phyloP scores from a whole-genome alignment of 202 grass and related monocot species.

The Bolboschoenoplectus hybrid region DNA sequence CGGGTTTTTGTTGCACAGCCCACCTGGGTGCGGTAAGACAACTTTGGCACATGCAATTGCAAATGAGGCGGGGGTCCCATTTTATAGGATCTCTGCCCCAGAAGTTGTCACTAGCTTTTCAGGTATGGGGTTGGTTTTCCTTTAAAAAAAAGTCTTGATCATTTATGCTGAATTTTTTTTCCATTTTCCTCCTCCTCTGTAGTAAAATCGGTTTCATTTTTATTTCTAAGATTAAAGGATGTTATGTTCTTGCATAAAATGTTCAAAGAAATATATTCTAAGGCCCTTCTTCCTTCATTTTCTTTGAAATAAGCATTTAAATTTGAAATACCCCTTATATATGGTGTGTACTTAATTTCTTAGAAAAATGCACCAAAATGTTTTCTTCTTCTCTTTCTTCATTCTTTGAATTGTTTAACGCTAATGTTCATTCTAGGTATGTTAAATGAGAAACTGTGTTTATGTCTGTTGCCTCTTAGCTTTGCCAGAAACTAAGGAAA shows the following conservation, averaged over 20 bases:
- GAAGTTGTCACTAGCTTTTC: constrained; percentile 45
- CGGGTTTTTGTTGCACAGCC: constrained; percentile 74
- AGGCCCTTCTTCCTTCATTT: too few species aligned
- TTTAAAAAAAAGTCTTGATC: not conserved
- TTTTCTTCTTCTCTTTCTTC: too few species aligned
- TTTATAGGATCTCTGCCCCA: constrained; percentile 70
- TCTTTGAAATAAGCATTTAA: too few species aligned
- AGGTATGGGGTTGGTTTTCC: not conserved
- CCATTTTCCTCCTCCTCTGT: too few species aligned
- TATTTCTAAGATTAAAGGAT: not conserved
- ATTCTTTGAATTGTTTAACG: too few species aligned
- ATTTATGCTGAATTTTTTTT: not conserved
- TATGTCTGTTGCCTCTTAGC: too few species aligned
- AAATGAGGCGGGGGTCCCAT: constrained; percentile 68
- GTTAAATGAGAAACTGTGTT: not conserved
- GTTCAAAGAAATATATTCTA: too few species aligned
- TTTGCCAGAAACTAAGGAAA: too few species aligned
- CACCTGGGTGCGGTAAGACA: constrained; percentile 90
- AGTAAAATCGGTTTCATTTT: not conserved
- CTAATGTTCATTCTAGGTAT: not conserved
- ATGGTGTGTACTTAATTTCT: too few species aligned
- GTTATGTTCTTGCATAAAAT: not conserved
- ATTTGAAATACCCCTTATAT: too few species aligned
- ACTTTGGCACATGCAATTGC: constrained; percentile 85
- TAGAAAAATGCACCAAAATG: not conserved